Percentiles rank a stretch among this genome's conserved stretches.
These are phyloP conservation scores for Erigeron philadelphicus DNA, from an alignment of 140 eudicot species.

Conservation along the genomic window DNA sequence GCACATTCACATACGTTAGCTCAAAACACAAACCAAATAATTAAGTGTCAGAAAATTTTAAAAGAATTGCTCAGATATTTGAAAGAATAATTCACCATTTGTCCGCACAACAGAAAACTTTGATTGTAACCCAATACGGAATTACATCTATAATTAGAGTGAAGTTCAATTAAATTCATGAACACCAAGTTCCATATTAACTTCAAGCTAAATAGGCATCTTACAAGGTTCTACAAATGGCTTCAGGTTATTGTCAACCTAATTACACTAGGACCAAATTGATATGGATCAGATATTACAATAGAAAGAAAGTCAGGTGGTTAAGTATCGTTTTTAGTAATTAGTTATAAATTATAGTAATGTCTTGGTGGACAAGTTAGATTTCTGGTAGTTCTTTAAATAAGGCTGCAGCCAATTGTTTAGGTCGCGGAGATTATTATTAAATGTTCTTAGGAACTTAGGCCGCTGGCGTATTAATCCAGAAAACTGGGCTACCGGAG, in stretches of 20 bases:
- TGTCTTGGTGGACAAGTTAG: no score
- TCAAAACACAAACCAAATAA: not conserved
- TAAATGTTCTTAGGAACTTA: no score
- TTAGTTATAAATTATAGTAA: no score
- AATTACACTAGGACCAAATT: no score
- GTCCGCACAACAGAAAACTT: not conserved
- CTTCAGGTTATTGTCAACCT: not conserved
- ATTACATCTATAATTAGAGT: not conserved
- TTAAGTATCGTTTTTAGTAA: no score
- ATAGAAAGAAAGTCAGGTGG: no score
- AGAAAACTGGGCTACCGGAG: no score
- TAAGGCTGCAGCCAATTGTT: no score
- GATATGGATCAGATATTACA: no score
- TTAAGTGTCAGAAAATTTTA: not conserved
- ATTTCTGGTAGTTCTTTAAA: no score
- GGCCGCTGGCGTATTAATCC: no score
- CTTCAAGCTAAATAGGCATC: not conserved
- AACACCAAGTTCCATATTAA: not conserved
- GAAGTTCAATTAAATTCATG: constrained; percentile 4
- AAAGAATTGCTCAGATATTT: not conserved
- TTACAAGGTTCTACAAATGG: constrained; percentile 5
- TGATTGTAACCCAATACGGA: not conserved
- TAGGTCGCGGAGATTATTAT: no score
- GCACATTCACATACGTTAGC: constrained; percentile 27
- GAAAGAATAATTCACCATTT: not conserved